Evolutionary conservation across 1,139 yeast genomes (phyloP).

Genomic region (Pichia norvegensis): DNA sequence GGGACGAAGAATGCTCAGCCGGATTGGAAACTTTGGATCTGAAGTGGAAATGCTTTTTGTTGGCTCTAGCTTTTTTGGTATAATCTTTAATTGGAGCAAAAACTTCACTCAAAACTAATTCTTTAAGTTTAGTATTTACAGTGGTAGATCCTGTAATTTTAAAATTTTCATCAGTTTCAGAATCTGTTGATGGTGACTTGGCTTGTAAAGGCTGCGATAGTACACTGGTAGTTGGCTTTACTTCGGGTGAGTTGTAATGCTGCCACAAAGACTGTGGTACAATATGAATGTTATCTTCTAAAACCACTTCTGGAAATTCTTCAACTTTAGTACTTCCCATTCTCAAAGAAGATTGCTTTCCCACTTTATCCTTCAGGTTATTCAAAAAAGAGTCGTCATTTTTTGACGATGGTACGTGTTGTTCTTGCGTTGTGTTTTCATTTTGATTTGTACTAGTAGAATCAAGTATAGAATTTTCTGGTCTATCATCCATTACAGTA

Average conservation of each 20-base stretch:
- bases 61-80: slow-evolving; percentile 18
- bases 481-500: slow-evolving; percentile 30
- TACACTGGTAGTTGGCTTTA: not conserved
- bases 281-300: slow-evolving; percentile 84
- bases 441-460: not conserved
- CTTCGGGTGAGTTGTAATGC: slow-evolving; percentile 44
- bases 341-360: slow-evolving; percentile 2
- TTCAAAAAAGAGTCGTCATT: not conserved
- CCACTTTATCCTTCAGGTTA: not conserved
- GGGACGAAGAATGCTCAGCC: slow-evolving; percentile 10
- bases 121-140: slow-evolving; percentile 57
- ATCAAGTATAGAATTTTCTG: not conserved
- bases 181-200: slow-evolving; percentile 12
- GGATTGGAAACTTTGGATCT: slow-evolving; percentile 11
- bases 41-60: slow-evolving; percentile 9
- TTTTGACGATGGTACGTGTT: not conserved
- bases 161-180: slow-evolving; percentile 15
- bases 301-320: slow-evolving; percentile 60
- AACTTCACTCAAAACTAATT: slow-evolving; percentile 59
- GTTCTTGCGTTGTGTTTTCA: not conserved
- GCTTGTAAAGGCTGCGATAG: not conserved
- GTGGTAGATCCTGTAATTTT: slow-evolving; percentile 51
- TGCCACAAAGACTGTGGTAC: slow-evolving; percentile 72
- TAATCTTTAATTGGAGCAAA: slow-evolving; percentile 45
- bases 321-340: slow-evolving; percentile 1